Evolutionary conservation across 805 yeast species (phyloP), one percentile per base, ranked within the genome.

Genomic region (Saturnispora gosingensis): DNA sequence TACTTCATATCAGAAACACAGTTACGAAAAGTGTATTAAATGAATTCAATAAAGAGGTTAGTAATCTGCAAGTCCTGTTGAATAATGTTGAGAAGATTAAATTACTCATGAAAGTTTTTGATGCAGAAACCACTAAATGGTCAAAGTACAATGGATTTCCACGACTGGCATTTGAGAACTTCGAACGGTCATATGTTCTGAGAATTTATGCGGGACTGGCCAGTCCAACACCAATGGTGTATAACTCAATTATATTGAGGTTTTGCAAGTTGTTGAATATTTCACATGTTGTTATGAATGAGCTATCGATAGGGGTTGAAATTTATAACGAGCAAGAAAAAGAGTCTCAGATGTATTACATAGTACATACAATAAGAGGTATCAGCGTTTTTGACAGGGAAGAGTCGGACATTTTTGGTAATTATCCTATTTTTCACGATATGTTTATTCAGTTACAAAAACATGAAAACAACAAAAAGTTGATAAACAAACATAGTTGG

Each of bases 381-480:
- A 36, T 46, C 27, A 10, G 24, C 10, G 24, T 25, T 20, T 46
- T 25, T 18, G 43, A 28, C 28, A 24, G 9, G 11, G 16, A 27
- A 27, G 28, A 34, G 18, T 18, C 49, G 3, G 32, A 46, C 27
- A n/a, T 46, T 11, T 46, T 38, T 28, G 49, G 49, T 9, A 18
- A 16, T n/a, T 46, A 34, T 46, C 49, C 49, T 5, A 36, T 46
- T 16, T 46, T 46, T 38, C n/a, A 20, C 22, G 49, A 46, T 39
- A 46, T 36, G 39, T 46, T 27, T 16, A 27, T 25, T 15, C 43
- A 46, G 28, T 38, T 46, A 27, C 35, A 46, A 16, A 22, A 13
- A 8, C 18, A 46, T 15, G 24, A 16, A 16, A 22, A 7, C 10
- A 36, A 4, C 13, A 11, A 11, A 38, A 9, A 13, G 3, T n/a